Base-by-base conservation (phyloP, 768 basidiomycete species). In the Tylopilus rubrobrunneus region DNA sequence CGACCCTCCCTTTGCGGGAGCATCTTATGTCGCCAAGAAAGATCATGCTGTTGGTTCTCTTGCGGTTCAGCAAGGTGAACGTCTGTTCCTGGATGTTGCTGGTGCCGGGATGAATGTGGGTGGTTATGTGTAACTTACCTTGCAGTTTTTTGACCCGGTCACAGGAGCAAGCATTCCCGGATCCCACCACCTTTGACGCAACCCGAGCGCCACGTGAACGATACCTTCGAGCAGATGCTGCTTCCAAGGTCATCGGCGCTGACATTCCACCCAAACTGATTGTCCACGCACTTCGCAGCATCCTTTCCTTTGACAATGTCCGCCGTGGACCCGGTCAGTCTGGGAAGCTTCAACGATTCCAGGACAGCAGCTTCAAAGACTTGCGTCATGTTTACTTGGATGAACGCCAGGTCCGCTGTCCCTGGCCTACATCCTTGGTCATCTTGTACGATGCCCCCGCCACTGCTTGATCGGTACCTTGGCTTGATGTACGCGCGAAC, bases 1-100 rank as follows among this genome's bases (percentile, higher is more conserved):
- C 46, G 84, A 86, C 42, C 87, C 89, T 10, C 78, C 84, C 4
- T 84, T 91, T 74, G 78, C 76, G 50, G 88, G 89, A 51, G 79
- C 81, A 31, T 84, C 79, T 62, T 86, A 86, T 48, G 66, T 79
- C 51, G 77, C 80, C 0, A 66, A 76, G 45, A 74, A 73, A 46
- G 76, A 82, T 37, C 72, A 76, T 31, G 60, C 66, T 0, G 60
- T 85, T 31, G 75, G 75, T 56, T 73, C 70, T 4, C 64, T 76
- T 14, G 61, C 61, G 2, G 64, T 84, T 45, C 73, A 70, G 50
- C 71, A 81, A 59, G 76, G 72, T 17, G 77, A 84, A 44, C 76
- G 74, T 5, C 64, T 90, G 19, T 91, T 88, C 65, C 65, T 89
- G 44, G 76, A 90, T 63, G 69, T 89, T 27, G 75, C 74, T 11